Evolutionary conservation across 805 yeast genomes (phyloP), one percentile per base, ranked within the genome.

Genomic region (Yarrowia keelungensis): DNA sequence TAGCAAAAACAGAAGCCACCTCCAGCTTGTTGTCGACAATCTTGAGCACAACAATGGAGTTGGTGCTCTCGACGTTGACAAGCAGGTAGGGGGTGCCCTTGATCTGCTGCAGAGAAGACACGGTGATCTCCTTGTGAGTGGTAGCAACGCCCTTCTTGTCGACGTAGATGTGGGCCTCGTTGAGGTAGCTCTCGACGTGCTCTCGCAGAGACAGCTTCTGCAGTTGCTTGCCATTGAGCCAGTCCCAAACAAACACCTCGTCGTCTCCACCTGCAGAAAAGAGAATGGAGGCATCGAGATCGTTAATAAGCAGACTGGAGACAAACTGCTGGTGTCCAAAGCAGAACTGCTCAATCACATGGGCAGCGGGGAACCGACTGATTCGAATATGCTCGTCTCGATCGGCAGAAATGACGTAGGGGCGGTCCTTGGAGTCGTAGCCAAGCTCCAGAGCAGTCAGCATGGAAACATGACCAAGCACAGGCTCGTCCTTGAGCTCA

Each of bases 391-490:
- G 99, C 78, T 95, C 99, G 78, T 95, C 99, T 79, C 99, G 85
- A 80, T 95, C 99, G 46, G 93, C 87, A 1, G 97, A 87, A 68
- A 94, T 82, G 15, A 93, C 76, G 70, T 79, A 89, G 53, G 77
- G 80, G 71, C 82, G 81, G 70, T 84, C 84, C 9, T 82, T 84
- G 8, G 81, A 78, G 53, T 78, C 76, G 2, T 74, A 73, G 12
- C 83, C 81, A 36, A 87, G 80, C 38, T 82, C 75, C 2, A 93
- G 84, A 71, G 88, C 92, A n/a, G 97, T 90, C 70, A 95, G 84
- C 97, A 95, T 92, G 2, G 98, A 93, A 5, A 95, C 98, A 78
- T 95, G 99, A 8, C 99, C 99, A 67, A 94, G 80, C 8, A 94
- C 82, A 2, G 98, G 98, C 46, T 81, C 84, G 53, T 86, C 77